These are phyloP conservation scores for Venturia carpophila DNA, from an alignment of 2,329 filamentous ascomycete genomes.

Conservation along the genomic window DNA sequence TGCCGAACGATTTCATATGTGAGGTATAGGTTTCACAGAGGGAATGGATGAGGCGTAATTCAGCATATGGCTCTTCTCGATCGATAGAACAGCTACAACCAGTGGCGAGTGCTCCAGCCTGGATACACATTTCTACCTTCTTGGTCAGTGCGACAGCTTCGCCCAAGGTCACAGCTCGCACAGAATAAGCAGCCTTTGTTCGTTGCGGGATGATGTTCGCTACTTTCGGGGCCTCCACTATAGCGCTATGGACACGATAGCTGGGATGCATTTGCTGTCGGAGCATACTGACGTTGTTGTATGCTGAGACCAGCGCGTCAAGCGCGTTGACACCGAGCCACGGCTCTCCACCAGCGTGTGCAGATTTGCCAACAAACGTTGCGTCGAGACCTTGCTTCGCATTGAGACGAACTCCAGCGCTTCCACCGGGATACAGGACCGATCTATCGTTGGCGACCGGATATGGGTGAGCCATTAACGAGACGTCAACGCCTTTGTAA, in stretches of 20 bases:
- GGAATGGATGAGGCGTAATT: not conserved
- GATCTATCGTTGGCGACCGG: not conserved
- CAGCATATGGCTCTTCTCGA: not conserved
- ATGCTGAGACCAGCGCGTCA: slow-evolving; percentile 32
- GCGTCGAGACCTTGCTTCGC: slow-evolving; percentile 11
- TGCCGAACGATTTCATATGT: slow-evolving; percentile 12
- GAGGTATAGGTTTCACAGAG: slow-evolving; percentile 3
- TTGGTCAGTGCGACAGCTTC: slow-evolving; percentile 25
- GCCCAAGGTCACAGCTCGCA: slow-evolving; percentile 31
- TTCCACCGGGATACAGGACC: slow-evolving; percentile 3
- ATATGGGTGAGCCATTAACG: slow-evolving; percentile 25
- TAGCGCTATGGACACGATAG: slow-evolving; percentile 34
- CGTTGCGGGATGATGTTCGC: slow-evolving; percentile 38
- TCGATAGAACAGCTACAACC: slow-evolving; percentile 24
- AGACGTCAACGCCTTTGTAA: slow-evolving; percentile 33
- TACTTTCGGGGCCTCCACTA: slow-evolving; percentile 31
- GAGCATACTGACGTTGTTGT: slow-evolving; percentile 29
- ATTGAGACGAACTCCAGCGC: slow-evolving; percentile 5
- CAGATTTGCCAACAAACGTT: slow-evolving; percentile 25
- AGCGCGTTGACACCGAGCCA: slow-evolving; percentile 37
- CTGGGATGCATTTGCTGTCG: slow-evolving; percentile 32
- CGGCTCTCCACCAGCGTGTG: slow-evolving; percentile 34
- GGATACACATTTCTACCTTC: slow-evolving; percentile 33
- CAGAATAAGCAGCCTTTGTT: slow-evolving; percentile 35
- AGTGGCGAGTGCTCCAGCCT: slow-evolving; percentile 31